Evolutionary conservation across 2,329 filamentous ascomycete genomes (phyloP).

Genomic region (Mollisiaceae sp.): DNA sequence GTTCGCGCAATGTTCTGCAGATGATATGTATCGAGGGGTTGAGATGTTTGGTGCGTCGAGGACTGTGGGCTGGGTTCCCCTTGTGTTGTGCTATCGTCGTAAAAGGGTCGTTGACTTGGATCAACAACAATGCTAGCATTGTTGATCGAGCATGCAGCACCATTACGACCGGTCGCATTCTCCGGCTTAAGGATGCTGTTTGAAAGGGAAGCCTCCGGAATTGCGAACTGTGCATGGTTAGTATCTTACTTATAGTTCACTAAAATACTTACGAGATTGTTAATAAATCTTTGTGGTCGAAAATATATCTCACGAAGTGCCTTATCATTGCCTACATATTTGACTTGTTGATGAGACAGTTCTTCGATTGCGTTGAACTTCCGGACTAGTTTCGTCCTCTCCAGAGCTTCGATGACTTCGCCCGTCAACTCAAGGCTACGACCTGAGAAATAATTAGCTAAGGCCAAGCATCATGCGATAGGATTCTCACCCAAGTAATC

Average conservation of each 20-base stretch:
- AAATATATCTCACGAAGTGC: not conserved
- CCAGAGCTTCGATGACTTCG: not conserved
- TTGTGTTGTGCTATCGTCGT: not conserved
- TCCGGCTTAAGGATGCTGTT: not conserved
- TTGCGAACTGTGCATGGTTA: not conserved
- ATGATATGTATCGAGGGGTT: not conserved
- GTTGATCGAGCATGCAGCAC: not conserved
- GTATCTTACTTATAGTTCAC: not conserved
- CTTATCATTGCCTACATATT: not conserved
- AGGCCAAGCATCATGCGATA: not conserved
- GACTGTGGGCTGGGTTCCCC: not conserved
- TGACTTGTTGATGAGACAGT: not conserved
- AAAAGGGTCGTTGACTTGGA: not conserved
- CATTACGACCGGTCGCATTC: not conserved
- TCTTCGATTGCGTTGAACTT: not conserved
- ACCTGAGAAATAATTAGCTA: not conserved
- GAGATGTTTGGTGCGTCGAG: not conserved
- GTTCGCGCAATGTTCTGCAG: not conserved
- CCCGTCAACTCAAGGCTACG: not conserved
- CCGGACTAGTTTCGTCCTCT: not conserved
- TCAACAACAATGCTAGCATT: not conserved
- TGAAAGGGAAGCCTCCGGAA: not conserved
- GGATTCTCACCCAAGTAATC: slow-evolving; percentile 7
- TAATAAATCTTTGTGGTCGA: slow-evolving; percentile 1
- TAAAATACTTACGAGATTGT: not conserved